These are phyloP conservation scores for Mycena venus DNA, from an alignment of 768 basidiomycete species.

Conservation along the genomic window DNA sequence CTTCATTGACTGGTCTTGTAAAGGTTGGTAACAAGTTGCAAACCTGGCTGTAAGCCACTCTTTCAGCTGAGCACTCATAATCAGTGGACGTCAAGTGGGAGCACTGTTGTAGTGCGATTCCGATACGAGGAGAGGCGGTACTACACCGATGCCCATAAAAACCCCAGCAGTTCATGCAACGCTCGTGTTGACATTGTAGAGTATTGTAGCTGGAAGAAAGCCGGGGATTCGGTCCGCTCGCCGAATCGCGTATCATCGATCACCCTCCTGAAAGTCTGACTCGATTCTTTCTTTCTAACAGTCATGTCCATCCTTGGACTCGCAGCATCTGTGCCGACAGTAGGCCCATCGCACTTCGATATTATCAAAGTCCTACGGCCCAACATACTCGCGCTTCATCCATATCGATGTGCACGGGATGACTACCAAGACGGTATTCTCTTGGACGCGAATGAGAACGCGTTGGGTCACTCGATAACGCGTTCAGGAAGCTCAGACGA, in stretches of 20 bases:
- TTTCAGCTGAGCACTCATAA: no score
- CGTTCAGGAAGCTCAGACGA: conserved; percentile 39
- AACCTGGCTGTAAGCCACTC: no score
- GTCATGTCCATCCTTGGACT: conserved; percentile 78
- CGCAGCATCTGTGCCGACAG: conserved; percentile 53
- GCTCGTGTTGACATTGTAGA: no score
- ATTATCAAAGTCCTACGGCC: conserved; percentile 90
- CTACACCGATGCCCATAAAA: no score
- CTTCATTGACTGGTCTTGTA: no score
- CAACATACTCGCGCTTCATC: conserved; percentile 92
- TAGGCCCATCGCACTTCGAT: conserved; percentile 84
- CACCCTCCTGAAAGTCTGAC: not conserved
- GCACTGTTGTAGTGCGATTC: no score
- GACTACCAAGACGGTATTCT: conserved; percentile 94
- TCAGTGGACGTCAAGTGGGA: no score
- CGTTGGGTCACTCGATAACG: conserved; percentile 87
- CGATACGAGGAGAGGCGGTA: no score
- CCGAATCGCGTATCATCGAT: not conserved
- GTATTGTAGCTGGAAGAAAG: no score
- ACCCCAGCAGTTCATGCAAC: no score
- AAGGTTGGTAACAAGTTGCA: no score
- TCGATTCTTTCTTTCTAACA: not conserved
- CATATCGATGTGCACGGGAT: conserved; percentile 96
- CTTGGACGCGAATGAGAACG: conserved; percentile 98
- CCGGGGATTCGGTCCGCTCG: no score